Evolutionary conservation across 306 rosid genomes (phyloP), one percentile per base, ranked within the genome.

Genomic region (Senna tora): DNA sequence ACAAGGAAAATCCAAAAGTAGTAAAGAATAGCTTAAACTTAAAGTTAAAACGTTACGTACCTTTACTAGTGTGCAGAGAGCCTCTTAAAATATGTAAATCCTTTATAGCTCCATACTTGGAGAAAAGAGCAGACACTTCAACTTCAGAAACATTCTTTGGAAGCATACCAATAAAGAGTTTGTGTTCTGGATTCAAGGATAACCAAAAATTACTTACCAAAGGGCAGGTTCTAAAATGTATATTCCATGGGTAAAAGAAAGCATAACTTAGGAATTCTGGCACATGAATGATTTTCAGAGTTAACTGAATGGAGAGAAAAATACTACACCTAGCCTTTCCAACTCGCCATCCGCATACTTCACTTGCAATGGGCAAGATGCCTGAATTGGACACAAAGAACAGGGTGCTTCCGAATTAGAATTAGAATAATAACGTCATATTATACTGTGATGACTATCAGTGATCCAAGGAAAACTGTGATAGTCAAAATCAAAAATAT

Each of bases 331-430:
- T 84, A 93, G 81, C 83, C 98, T 90, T 89, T 93, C 98, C 89
- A 93, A 79, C 86, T 93, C 98, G 80, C 98, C 97, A 77, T 93
- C 98, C 5, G 97, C 98, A 82, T 93, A 93, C 88, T 91, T 93
- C 88, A 93, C 98, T 91, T 93, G 98, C 86, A 93, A 87, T n/a
- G 98, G 98, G 75, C 96, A 89, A 75, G 98, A 83, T 78, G 98
- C 98, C 98, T 93, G 88, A 65, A 85, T 85, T 71, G 66, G 78
- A 79, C 74, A 82, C 34, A 74, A 46, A 46, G 67, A 66, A 78
- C 32, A 72, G 55, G 84, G 59, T 49, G 28, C 53, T 64, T 78
- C 52, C 32, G 22, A 43, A 67, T 79, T 77, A 81, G 78, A 71
- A 63, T 33, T n/a, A 74, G 70, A 73, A 84, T 56, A 71, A 64